Base-by-base conservation (phyloP, 345 rosid species). In the Syzygium aromaticum region DNA sequence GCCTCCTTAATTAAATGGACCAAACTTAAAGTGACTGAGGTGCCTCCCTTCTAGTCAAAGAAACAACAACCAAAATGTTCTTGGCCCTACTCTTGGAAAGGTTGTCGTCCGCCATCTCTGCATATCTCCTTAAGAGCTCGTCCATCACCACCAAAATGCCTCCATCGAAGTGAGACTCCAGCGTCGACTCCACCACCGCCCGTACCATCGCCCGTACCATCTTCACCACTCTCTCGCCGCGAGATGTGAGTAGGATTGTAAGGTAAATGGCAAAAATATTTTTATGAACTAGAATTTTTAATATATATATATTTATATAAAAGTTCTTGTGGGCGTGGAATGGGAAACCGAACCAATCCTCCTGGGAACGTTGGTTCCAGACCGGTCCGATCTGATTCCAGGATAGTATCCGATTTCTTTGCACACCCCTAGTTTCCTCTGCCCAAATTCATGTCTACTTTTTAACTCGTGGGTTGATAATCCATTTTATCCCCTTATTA, bases 151-250 rank as follows among this genome's bases (percentile, higher is more conserved):
- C 67, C 73, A 61, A 61, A 13, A 61, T 30, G 46, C 33, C 33
- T 88, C 89, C 28, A 30, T 93, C 94, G 54, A 95, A 94, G 23
- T 92, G 95, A 64, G 91, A 85, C 78, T 89, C 88, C 16, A 96
- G 85, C 95, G 95, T 95, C 3, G 95, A 89, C 88, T 96, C 98
- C 51, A 94, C 94, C 57, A 94, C 98, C 2, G 99, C 98, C 86
- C 98, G 90, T 86, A 95, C 77, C 22, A 94, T 92, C 2, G 99
- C 98, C 86, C 98, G 90, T 86, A 95, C 77, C 22, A 94, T 92
- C 86, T 86, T 93, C 22, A 93, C 95, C 52, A 93, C 95, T 53
- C 86, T 87, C 88, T 86, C 87, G 53, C 96, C 96, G 15, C 61
- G 63, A 16, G 84, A 25, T 30, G 15, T 15, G 28, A 59, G 15